A percentile compares a stretch with the other conserved stretches of the same genome.
These are phyloP conservation scores for Aspergillus coremiiformis DNA, from an alignment of 495 filamentous ascomycete genomes.

Conservation along the genomic window DNA sequence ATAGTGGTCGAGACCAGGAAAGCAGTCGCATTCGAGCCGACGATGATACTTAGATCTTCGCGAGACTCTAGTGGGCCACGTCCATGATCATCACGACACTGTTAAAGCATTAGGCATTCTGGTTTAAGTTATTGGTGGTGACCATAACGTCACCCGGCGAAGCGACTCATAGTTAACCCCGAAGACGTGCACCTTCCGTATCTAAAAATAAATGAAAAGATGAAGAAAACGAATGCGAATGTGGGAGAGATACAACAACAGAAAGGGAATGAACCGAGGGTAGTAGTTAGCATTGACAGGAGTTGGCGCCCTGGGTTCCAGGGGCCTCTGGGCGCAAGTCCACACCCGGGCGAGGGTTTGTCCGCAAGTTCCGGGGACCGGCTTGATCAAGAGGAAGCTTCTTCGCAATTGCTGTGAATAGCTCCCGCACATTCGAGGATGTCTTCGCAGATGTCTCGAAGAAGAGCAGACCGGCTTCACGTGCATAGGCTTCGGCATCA, in stretches of 20 bases:
- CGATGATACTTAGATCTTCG: conserved; percentile 4
- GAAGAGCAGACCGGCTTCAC: conserved; percentile 87
- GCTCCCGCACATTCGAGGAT: conserved; percentile 84
- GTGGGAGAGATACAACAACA: conserved; percentile 3
- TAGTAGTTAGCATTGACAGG: conserved; percentile 63
- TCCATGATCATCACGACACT: conserved; percentile 10
- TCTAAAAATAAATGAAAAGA: conserved; percentile 14
- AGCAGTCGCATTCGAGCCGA: neutral
- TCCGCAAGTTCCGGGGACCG: conserved; percentile 72
- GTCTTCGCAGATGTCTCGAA: conserved; percentile 98
- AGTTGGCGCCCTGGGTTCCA: conserved; percentile 63
- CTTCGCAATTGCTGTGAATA: conserved; percentile 98
- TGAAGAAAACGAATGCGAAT: conserved; percentile 2
- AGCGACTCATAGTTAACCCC: conserved; percentile 9
- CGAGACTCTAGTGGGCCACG: neutral
- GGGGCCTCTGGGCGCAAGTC: conserved; percentile 71
- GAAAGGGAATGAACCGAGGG: neutral
- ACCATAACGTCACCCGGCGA: conserved; percentile 1
- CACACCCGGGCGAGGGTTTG: conserved; percentile 70
- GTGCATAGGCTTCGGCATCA: conserved; percentile 91
- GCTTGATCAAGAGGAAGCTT: conserved; percentile 93
- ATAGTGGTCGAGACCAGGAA: conserved; percentile 10
- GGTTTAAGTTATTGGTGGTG: conserved; percentile 9
- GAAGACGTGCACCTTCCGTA: conserved; percentile 12
- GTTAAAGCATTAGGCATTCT: conserved; percentile 15